These are phyloP conservation scores for Echeveria elegans DNA, from an alignment of 164 flowering plant genomes.

Conservation along the genomic window DNA sequence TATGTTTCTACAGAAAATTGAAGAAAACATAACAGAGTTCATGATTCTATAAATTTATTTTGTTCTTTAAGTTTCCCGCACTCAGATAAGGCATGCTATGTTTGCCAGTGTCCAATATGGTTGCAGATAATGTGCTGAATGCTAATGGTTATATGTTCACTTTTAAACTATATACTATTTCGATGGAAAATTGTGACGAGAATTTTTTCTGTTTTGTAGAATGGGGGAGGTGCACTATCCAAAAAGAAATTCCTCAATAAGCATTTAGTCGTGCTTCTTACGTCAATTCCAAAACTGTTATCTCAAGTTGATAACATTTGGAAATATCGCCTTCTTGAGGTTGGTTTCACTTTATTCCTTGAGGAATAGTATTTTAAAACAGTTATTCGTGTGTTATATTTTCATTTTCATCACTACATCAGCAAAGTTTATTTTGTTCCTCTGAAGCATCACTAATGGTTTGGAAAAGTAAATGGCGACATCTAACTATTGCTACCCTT, in stretches of 20 bases:
- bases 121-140: background rate
- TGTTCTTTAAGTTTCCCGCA: too few species aligned
- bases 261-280: slow-evolving; percentile 39
- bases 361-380: background rate
- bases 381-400: background rate
- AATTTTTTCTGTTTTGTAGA: slow-evolving; percentile 22
- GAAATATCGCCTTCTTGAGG: slow-evolving; percentile 67
- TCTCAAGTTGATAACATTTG: slow-evolving; percentile 25
- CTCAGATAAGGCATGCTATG: background rate
- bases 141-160: background rate
- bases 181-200: background rate
- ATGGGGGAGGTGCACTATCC: slow-evolving; percentile 15
- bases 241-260: slow-evolving; percentile 35
- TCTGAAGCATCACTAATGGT: background rate
- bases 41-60: too few species aligned
- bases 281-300: slow-evolving; percentile 58
- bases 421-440: too few species aligned
- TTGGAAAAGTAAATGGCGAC: background rate
- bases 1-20: too few species aligned
- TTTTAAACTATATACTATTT: background rate
- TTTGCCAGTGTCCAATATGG: background rate
- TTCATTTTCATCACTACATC: background rate
- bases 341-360: slow-evolving; percentile 14
- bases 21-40: background rate
- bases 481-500: background rate